Evolutionary conservation across 768 basidiomycete genomes (phyloP), one percentile per base, ranked within the genome.

Genomic region (Hypsizygus marmoreus): DNA sequence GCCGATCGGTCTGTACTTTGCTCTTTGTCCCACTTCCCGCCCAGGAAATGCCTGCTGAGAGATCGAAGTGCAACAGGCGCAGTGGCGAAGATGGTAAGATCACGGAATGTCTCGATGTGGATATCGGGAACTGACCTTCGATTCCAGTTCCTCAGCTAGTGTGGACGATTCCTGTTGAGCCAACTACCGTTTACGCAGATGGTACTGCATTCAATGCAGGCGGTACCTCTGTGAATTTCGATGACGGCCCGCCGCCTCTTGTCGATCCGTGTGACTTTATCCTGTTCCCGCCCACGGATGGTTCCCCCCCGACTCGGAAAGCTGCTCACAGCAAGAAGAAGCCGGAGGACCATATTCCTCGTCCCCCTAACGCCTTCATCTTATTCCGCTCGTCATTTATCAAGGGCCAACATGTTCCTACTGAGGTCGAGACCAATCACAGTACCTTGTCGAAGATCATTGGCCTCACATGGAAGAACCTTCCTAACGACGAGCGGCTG

Each of bases 331-430:
- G 76, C 36, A 86, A 81, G 72, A 85, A 86, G 68, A 86, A 84
- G 60, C 77, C 80, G 11, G 79, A 81, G 20, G 79, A 85, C 52
- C 86, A 90, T 61, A 87, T 91, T 51, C 88, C 88, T 13, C 86
- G 88, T 32, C 88, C 88, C 1, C 86, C 88, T 2, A 91, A 91
- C 58, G 89, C 88, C 19, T 91, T 91, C 69, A 91, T 91, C 60
- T 77, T 91, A 57, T 91, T 91, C 74, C 84, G 88, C 50, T 87
- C 86, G 0, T 83, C 84, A 0, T 90, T 90, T 66, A 87, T 90
- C 64, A 87, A 86, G 68, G 77, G 72, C 55, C 83, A 87, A 56
- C 85, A 86, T 55, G 86, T 91, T 53, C 82, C 86, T 7, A 79
- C 84, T 6, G 81, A 77, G 40, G 82, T 90, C 49, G 88, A 91